Evolutionary conservation across 2,329 filamentous ascomycete species (phyloP).

Genomic region (Fusarium dlaminii): DNA sequence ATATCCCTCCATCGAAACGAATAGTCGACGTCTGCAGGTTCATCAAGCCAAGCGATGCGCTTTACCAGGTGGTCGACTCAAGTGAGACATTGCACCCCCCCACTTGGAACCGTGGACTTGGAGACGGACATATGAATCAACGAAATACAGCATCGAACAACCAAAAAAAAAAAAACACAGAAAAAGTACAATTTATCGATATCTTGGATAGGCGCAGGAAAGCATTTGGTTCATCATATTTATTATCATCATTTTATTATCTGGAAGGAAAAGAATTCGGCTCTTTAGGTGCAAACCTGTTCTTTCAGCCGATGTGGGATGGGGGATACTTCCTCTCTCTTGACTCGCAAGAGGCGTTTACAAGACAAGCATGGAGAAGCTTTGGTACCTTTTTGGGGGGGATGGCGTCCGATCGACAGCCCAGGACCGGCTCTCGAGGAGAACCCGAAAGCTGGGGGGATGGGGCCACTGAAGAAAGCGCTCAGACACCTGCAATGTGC

Average conservation of each 20-base stretch:
- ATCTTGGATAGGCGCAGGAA: constrained; percentile 32
- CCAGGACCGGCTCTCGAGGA: constrained; percentile 1
- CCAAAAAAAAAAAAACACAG: constrained; percentile 13
- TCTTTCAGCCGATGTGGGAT: constrained; percentile 19
- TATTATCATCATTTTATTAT: constrained; percentile 2
- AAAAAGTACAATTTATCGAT: constrained; percentile 21
- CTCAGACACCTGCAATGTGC: constrained; percentile 7
- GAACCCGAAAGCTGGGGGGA: not conserved
- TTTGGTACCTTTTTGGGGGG: constrained; percentile 23
- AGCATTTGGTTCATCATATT: not conserved
- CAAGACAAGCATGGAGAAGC: not conserved
- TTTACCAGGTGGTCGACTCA: constrained; percentile 20
- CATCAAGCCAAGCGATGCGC: constrained; percentile 10
- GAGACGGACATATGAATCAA: constrained; percentile 18
- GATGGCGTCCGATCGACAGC: constrained; percentile 10
- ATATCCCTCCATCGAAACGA: constrained; percentile 1
- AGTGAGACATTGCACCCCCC: constrained; percentile 33
- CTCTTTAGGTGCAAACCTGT: constrained; percentile 42
- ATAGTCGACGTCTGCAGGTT: constrained; percentile 14
- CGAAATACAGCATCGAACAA: constrained; percentile 16
- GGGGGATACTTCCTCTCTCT: not conserved
- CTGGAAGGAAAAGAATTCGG: constrained; percentile 37
- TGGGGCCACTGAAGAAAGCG: constrained; percentile 6
- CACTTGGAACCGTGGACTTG: constrained; percentile 8
- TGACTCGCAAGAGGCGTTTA: constrained; percentile 5